Evolutionary conservation across 2,329 filamentous ascomycete species (phyloP).

Genomic region (Lasiodiplodia sp.): DNA sequence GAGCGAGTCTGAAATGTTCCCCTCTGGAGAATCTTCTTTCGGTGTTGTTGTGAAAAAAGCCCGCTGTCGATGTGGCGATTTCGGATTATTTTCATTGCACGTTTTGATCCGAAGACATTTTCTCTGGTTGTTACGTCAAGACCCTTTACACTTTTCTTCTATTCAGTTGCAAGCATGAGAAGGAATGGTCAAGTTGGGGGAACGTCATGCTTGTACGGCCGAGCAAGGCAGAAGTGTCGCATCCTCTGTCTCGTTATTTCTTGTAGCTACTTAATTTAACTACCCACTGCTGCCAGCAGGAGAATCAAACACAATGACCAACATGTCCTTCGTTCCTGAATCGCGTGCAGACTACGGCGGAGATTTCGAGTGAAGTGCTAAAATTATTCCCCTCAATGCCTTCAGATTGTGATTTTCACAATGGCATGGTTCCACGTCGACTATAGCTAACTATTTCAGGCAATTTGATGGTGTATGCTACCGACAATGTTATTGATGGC

Average conservation of each 20-base stretch:
- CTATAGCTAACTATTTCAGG: background rate
- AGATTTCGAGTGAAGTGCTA: background rate
- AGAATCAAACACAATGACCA: constrained; percentile 5
- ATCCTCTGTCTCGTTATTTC: constrained; percentile 4
- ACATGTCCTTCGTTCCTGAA: background rate
- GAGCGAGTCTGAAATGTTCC: constrained; percentile 23
- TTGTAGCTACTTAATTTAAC: constrained; percentile 22
- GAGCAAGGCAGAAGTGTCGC: background rate
- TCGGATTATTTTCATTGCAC: background rate
- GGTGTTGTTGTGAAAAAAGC: background rate
- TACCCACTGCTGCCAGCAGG: constrained; percentile 2
- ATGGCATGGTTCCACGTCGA: background rate
- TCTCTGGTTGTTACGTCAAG: background rate
- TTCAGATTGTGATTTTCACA: background rate
- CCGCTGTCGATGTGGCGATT: constrained; percentile 12
- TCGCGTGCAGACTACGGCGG: background rate
- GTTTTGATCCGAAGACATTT: background rate
- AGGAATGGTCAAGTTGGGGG: background rate
- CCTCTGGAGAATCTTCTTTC: constrained; percentile 7
- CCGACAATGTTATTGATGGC: constrained; percentile 5
- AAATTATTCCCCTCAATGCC: background rate
- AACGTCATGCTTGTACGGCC: constrained; percentile 13
- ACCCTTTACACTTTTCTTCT: constrained; percentile 3
- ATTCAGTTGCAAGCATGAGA: constrained; percentile 7
- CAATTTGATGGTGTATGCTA: background rate